Base-by-base conservation (phyloP, 495 filamentous ascomycete species). In the Haplographium delicatum region DNA sequence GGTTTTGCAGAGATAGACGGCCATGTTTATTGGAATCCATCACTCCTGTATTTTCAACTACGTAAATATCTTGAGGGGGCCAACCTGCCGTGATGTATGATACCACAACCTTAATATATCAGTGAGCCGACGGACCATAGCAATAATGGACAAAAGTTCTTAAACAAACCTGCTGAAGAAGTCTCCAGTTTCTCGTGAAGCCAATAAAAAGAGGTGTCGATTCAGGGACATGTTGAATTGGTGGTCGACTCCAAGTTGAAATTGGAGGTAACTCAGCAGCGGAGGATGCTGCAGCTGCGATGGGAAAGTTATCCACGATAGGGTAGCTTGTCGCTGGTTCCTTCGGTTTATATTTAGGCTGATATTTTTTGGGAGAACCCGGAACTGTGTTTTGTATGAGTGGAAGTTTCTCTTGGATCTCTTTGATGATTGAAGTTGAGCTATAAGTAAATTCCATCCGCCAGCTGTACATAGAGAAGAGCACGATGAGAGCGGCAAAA, bases 31-130 rank as follows among this genome's bases (percentile, higher is more conserved):
- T 84, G 11, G 70, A 68, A 31, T 77, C 65, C 60, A 82, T 79
- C 27, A 73, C 72, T 2, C 81, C 81, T 2, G 78, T 83, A 62
- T 85, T 85, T 47, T 84, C 81, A 41, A 84, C 65, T 2, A 83
- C 70, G 48, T 75, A 78, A 52, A 85, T 83, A 53, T 82, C 73
- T 26, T 67, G 62, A 0, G 78, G 59, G 2, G 81, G 81, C 80
- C 80, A 83, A 18, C 80, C 81, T 0, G 79, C 75, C 1, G 78
- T 72, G 42, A 83, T 72, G 60, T 83, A 83, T 10, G 67, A 71
- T 11, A 81, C 72, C 0, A 83, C 78, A 1, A 72, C 62, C n/a
- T n/a, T n/a, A n/a, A n/a, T n/a, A n/a, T n/a, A n/a, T n/a, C n/a
- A n/a, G n/a, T n/a, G n/a, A n/a, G n/a, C n/a, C n/a, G n/a, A n/a